Conservation (phyloP, 2,329 filamentous ascomycete species). For the Intubia oerlemansii region DNA sequence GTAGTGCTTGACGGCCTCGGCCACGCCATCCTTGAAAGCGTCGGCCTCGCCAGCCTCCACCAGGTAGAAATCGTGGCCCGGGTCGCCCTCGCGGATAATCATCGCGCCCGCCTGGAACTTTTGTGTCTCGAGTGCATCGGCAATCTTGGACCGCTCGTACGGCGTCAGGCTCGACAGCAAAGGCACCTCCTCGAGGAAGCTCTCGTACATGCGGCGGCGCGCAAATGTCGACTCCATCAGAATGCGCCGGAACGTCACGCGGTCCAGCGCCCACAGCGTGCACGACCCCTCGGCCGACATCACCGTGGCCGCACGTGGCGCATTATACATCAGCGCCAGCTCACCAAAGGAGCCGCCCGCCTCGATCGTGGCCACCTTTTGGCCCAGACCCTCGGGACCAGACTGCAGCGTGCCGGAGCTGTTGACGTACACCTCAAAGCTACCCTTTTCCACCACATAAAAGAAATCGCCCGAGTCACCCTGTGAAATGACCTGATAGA, state of each 20-base stretch:
- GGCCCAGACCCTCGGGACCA: constrained; percentile 63
- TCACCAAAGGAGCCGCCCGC: constrained; percentile 91
- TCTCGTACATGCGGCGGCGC: constrained; percentile 89
- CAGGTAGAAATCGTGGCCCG: constrained; percentile 78
- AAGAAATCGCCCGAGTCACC: constrained; percentile 95
- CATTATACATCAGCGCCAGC: constrained; percentile 95
- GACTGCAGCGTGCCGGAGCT: constrained; percentile 53
- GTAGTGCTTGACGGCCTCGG: constrained; percentile 58
- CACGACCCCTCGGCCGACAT: constrained; percentile 59
- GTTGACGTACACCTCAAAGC: constrained; percentile 85
- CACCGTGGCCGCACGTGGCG: constrained; percentile 84
- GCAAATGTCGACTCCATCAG: constrained; percentile 97
- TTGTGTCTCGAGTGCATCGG: constrained; percentile 79
- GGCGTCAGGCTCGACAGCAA: constrained; percentile 64
- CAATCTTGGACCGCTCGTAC: constrained; percentile 94
- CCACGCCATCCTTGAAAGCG: constrained; percentile 57
- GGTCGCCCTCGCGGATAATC: constrained; percentile 84
- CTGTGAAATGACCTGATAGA: constrained; percentile 69
- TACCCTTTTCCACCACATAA: constrained; percentile 83
- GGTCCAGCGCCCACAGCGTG: constrained; percentile 84
- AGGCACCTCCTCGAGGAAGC: constrained; percentile 84
- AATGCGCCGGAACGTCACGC: constrained; percentile 90
- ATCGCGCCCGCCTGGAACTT: constrained; percentile 62
- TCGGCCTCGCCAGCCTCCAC: constrained; percentile 74
- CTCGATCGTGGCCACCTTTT: constrained; percentile 61